Evolutionary conservation across 805 yeast species (phyloP).

Genomic region (Wickerhamomyces kurtzmanii): DNA sequence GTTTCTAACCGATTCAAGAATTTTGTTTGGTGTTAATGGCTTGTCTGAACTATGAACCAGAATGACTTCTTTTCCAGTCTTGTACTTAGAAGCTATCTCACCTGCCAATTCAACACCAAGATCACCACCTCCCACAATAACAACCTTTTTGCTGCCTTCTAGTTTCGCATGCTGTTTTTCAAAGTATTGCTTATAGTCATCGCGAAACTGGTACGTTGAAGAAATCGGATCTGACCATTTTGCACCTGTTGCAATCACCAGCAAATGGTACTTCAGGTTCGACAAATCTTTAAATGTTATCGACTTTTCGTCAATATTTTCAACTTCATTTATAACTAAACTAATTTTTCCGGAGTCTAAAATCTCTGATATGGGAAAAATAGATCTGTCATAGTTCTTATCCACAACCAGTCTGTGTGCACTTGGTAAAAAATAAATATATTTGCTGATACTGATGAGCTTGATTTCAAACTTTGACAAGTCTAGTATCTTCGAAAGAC

Average conservation of each 20-base stretch:
- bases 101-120: constrained; percentile 22
- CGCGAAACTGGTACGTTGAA: constrained; percentile 6
- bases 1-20: constrained; percentile 5
- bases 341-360: constrained; percentile 12
- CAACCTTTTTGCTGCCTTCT: constrained; percentile 15
- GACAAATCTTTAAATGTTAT: constrained; percentile 8
- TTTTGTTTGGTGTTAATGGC: constrained; percentile 8
- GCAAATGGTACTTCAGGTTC: constrained; percentile 10
- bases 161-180: constrained; percentile 7
- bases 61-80: constrained; percentile 13
- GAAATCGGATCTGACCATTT: constrained; percentile 19
- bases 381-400: constrained; percentile 8
- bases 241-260: constrained; percentile 22
- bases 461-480: constrained; percentile 4
- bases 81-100: constrained; percentile 16
- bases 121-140: constrained; percentile 23
- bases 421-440: constrained; percentile 6
- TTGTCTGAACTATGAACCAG: constrained; percentile 12
- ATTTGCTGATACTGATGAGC: constrained; percentile 8
- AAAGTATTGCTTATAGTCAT: constrained; percentile 8
- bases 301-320: constrained; percentile 7
- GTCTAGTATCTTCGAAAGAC: constrained; percentile 4
- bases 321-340: constrained; percentile 12
- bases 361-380: constrained; percentile 11
- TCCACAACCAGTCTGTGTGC: constrained; percentile 12